These are phyloP conservation scores for Mrakia gelida DNA, from an alignment of 768 basidiomycete species.

Conservation along the genomic window DNA sequence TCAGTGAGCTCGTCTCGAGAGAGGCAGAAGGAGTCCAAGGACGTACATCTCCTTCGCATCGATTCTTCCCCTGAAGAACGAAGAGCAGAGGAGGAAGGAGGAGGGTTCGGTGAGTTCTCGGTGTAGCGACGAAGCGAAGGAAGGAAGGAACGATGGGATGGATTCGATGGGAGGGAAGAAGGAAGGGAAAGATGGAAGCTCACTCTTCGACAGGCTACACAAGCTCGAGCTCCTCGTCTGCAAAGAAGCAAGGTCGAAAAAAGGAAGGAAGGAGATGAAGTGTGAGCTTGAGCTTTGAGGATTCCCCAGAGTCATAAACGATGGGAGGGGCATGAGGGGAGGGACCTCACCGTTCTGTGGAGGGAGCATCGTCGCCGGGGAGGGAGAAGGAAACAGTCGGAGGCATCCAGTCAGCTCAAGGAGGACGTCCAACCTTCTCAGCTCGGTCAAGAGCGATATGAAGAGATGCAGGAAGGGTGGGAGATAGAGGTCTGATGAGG, in stretches of 20 bases:
- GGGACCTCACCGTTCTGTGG: background rate
- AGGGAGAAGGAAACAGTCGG: background rate
- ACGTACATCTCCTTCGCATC: constrained; percentile 84
- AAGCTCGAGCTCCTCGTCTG: constrained; percentile 52
- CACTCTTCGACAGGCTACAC: constrained; percentile 69
- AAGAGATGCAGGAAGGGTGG: too few relatives aligned
- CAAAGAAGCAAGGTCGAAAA: background rate
- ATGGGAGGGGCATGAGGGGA: background rate
- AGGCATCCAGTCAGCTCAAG: too few relatives aligned
- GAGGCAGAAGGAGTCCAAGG: too few relatives aligned
- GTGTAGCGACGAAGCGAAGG: background rate
- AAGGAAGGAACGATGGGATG: background rate
- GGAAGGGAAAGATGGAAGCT: background rate
- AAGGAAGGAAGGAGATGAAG: background rate
- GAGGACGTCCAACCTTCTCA: too few relatives aligned
- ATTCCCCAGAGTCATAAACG: background rate
- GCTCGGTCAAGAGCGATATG: too few relatives aligned
- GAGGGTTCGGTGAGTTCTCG: background rate
- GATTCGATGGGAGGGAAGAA: background rate
- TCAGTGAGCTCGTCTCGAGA: background rate
- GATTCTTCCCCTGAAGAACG: constrained; percentile 66
- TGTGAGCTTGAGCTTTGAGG: background rate
- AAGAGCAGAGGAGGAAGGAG: background rate
- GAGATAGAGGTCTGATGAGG: too few relatives aligned
- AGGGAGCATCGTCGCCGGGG: background rate